Base-by-base conservation (phyloP, 192 early-diverging fungal species). In the Phlyctochytrium arcticum region DNA sequence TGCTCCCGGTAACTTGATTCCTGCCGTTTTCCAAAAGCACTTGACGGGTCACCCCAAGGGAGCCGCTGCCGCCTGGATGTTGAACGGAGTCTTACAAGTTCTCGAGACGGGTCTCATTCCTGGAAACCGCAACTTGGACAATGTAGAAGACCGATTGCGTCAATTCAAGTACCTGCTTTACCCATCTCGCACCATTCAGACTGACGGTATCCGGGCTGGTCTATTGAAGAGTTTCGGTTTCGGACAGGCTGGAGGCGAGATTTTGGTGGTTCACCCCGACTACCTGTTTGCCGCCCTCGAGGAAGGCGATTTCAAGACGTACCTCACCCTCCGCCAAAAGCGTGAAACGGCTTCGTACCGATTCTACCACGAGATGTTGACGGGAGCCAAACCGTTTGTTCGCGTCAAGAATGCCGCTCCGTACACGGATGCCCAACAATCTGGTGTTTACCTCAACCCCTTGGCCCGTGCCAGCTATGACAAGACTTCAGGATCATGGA, bases 11-110 rank as follows among this genome's bases (percentile, higher is more conserved):
- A 88, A 89, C 53, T 80, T 86, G 27, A 68, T 89, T 27, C 90
- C 91, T 7, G 76, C 84, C 32, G 82, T 98, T 59, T 90, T 88
- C 80, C 95, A 98, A 60, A 98, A 98, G 71, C 86, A 90, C 70
- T 80, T 98, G 50, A 98, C 95, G 33, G 95, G 95, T 58, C 95
- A 97, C 62, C 95, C 95, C 44, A 98, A 98, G 88, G 95, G 90
- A 56, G 88, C 95, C 21, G 95, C 95, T 34, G 95, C 92, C 48
- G 90, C 91, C 4, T 98, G 93, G 93, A 95, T 95, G 93, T 84
- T 92, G 69, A 98, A 94, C 82, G 90, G 93, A 65, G 84, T 90
- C 34, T 69, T 98, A 31, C 93, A 98, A 75, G 69, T 81, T 48
- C 75, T 98, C 39, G 87, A 90, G 56, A 88, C 86, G 24, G 91